Evolutionary conservation across 192 early-diverging fungal species (phyloP).

Genomic region (Powellomyces hirtus): DNA sequence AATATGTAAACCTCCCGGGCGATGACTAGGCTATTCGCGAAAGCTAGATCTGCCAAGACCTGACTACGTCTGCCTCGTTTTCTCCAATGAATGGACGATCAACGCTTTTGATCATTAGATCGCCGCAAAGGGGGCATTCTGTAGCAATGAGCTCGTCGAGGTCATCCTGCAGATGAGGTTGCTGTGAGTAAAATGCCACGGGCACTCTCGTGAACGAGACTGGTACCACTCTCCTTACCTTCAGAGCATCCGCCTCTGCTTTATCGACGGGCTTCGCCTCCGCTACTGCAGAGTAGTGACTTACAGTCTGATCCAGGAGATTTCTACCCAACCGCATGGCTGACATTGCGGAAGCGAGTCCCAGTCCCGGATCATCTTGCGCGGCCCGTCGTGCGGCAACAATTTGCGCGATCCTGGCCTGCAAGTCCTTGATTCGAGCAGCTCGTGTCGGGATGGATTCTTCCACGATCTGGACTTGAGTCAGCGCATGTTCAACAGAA

Average conservation of each 20-base stretch:
- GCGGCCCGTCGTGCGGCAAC: constrained; percentile 26
- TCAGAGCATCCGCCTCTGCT: constrained; percentile 3
- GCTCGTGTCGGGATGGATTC: constrained; percentile 47
- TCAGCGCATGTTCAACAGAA: too few relatives aligned
- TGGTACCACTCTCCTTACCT: too few relatives aligned
- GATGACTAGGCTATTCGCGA: not conserved
- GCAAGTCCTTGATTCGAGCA: constrained; percentile 53
- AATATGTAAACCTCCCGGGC: not conserved
- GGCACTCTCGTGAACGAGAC: too few relatives aligned
- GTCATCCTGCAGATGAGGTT: constrained; percentile 53
- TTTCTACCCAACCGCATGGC: constrained; percentile 5
- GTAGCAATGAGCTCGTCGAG: constrained; percentile 73
- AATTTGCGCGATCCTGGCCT: constrained; percentile 55
- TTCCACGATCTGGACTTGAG: constrained; percentile 44
- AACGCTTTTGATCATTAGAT: constrained; percentile 89
- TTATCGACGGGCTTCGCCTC: not conserved
- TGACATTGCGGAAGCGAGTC: constrained; percentile 2
- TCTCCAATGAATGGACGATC: constrained; percentile 71
- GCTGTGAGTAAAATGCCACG: too few relatives aligned
- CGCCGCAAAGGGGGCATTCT: constrained; percentile 95
- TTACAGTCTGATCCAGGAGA: not conserved
- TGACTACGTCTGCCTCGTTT: constrained; percentile 3
- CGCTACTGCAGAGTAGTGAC: not conserved
- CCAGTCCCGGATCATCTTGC: not conserved
- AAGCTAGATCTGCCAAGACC: constrained; percentile 20